Percentiles rank a stretch among this genome's conserved stretches.
These are phyloP conservation scores for Taiozyma onychis DNA, from an alignment of 1,139 yeast genomes.

Conservation along the genomic window DNA sequence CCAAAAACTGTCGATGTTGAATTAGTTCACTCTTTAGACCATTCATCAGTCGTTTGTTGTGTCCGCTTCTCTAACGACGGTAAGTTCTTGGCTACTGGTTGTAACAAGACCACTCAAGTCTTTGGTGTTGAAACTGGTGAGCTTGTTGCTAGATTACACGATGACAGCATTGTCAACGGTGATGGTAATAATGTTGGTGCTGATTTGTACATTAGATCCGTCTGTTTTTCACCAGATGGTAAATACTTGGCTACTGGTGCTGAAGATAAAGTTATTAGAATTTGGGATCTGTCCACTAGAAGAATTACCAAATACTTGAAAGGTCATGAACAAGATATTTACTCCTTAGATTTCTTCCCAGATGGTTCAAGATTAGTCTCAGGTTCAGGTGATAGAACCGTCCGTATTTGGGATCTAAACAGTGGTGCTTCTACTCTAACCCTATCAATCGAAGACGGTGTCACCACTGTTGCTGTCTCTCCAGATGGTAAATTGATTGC, in stretches of 20 bases:
- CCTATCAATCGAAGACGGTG: slow-evolving; percentile 92
- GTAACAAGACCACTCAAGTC: slow-evolving; percentile 94
- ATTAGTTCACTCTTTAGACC: slow-evolving; percentile 84
- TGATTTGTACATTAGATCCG: slow-evolving; percentile 90
- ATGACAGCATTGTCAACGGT: slow-evolving; percentile 50
- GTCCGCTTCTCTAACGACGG: slow-evolving; percentile 93
- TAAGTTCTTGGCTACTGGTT: slow-evolving; percentile 91
- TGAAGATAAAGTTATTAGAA: slow-evolving; percentile 92
- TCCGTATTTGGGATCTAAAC: slow-evolving; percentile 93
- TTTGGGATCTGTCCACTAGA: slow-evolving; percentile 90
- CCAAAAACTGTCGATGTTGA: slow-evolving; percentile 76
- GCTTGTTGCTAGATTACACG: slow-evolving; percentile 78
- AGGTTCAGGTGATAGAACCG: slow-evolving; percentile 96
- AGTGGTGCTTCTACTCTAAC: slow-evolving; percentile 89
- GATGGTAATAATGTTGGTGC: slow-evolving; percentile 34
- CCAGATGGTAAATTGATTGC: slow-evolving; percentile 94
- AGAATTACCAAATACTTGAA: slow-evolving; percentile 81
- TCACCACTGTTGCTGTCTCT: slow-evolving; percentile 94
- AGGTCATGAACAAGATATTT: slow-evolving; percentile 97
- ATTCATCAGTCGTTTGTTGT: slow-evolving; percentile 93
- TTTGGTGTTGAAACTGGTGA: slow-evolving; percentile 92
- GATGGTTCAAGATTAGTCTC: slow-evolving; percentile 92
- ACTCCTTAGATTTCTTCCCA: slow-evolving; percentile 92
- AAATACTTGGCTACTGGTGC: slow-evolving; percentile 96
- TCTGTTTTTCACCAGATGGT: slow-evolving; percentile 96